Percentiles rank a stretch among this genome's conserved stretches.
Evolutionary conservation across 73 alveolate species (phyloP).

Genomic region (Blepharisma stoltei): DNA sequence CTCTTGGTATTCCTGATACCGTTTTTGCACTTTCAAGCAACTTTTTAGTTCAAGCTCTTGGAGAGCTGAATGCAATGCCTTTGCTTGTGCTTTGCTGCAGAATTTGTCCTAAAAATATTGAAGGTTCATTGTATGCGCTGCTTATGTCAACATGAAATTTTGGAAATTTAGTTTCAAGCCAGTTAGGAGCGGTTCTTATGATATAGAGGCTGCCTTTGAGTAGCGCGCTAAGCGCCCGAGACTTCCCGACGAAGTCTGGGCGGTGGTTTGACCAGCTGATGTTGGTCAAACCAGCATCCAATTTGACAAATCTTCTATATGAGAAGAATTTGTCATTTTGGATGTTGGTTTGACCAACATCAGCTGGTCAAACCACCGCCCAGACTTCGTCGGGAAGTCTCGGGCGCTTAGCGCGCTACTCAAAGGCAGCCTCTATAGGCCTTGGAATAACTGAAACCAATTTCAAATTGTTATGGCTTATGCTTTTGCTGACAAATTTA

Average conservation of each 20-base stretch:
- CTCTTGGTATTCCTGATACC: conserved; percentile 51
- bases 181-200: conserved; percentile 70
- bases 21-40: conserved; percentile 41
- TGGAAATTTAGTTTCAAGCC: conserved; percentile 62
- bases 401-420: too few species aligned
- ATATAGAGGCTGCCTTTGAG: too few species aligned
- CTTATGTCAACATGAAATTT: conserved; percentile 71
- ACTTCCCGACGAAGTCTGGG: too few species aligned
- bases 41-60: conserved; percentile 42
- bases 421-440: too few species aligned
- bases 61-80: conserved; percentile 75
- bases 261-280: too few species aligned
- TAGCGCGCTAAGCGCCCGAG: too few species aligned
- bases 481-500: conserved; percentile 47
- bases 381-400: too few species aligned
- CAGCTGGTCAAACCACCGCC: too few species aligned
- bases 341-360: too few species aligned
- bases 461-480: conserved; percentile 59
- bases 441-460: conserved; percentile 61
- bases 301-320: too few species aligned
- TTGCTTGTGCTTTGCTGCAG: conserved; percentile 72
- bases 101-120: conserved; percentile 78
- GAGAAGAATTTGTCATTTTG: too few species aligned
- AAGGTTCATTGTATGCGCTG: conserved; percentile 78
- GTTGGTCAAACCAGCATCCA: too few species aligned